Evolutionary conservation across 495 filamentous ascomycete genomes (phyloP).

Genomic region (Xylaria intraflava): DNA sequence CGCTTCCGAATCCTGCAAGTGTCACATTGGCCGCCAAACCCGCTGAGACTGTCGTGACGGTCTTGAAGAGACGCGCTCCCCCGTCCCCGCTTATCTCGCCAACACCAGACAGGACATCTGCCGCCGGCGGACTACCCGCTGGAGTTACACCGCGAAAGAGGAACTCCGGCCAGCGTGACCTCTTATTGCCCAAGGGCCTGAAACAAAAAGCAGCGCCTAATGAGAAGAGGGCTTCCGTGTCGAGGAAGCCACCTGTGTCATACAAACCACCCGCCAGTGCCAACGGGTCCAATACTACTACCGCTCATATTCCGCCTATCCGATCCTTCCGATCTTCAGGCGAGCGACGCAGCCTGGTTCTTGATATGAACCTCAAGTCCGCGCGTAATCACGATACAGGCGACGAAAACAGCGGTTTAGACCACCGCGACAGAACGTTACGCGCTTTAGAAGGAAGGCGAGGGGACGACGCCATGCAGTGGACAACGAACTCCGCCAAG

Average conservation of each 20-base stretch:
- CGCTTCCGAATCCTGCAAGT: slow-evolving; percentile 16
- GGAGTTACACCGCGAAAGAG: slow-evolving; percentile 6
- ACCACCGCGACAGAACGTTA: slow-evolving; percentile 44
- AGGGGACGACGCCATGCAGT: slow-evolving; percentile 32
- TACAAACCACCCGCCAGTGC: slow-evolving; percentile 30
- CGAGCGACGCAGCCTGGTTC: slow-evolving; percentile 40
- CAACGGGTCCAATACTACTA: slow-evolving; percentile 18
- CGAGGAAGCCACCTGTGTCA: slow-evolving; percentile 37
- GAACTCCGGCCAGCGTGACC: slow-evolving; percentile 36
- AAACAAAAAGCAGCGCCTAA: slow-evolving; percentile 23
- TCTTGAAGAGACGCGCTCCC: slow-evolving; percentile 20
- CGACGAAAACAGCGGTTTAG: slow-evolving; percentile 32
- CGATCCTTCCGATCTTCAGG: slow-evolving; percentile 45
- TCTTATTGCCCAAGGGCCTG: slow-evolving; percentile 30
- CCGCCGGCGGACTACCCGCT: slow-evolving; percentile 3
- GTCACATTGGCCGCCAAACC: slow-evolving; percentile 17
- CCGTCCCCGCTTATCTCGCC: slow-evolving; percentile 9
- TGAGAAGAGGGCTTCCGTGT: slow-evolving; percentile 33
- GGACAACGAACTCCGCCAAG: slow-evolving; percentile 35
- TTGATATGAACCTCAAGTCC: slow-evolving; percentile 40
- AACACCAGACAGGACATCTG: slow-evolving; percentile 1
- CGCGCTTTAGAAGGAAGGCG: slow-evolving; percentile 42
- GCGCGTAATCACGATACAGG: slow-evolving; percentile 28
- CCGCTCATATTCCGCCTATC: slow-evolving; percentile 41
- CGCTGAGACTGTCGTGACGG: slow-evolving; percentile 15